phyloP scores from a whole-genome alignment of 2,329 filamentous ascomycete species.

The Monosporascus cannonballus region DNA sequence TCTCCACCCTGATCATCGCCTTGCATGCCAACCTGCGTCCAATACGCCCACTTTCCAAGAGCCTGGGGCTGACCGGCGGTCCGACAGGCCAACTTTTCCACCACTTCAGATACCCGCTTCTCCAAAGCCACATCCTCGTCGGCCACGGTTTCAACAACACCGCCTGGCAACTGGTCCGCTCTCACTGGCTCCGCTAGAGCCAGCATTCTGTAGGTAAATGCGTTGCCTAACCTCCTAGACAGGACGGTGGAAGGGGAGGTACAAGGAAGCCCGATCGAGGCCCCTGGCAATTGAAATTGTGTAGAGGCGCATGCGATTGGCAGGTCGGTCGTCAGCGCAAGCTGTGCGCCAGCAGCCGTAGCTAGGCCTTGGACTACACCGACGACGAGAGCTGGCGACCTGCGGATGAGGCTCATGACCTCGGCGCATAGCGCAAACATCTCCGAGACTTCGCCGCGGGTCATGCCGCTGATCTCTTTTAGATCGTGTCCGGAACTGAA shows the following conservation, averaged over 20 bases:
- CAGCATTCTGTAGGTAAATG: conserved; percentile 23
- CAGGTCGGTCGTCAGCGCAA: conserved; percentile 26
- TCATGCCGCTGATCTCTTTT: conserved; percentile 15
- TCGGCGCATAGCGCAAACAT: conserved; percentile 25
- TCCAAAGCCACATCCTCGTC: conserved; percentile 14
- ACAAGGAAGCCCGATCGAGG: conserved; percentile 25
- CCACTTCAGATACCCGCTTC: conserved; percentile 18
- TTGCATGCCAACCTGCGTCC: conserved; percentile 23
- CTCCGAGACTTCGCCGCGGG: conserved; percentile 5
- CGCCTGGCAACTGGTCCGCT: conserved; percentile 16
- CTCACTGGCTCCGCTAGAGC: conserved; percentile 22
- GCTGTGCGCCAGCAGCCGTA: conserved; percentile 27
- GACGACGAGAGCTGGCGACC: conserved; percentile 24
- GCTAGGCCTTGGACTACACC: conserved; percentile 26
- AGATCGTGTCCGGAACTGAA: conserved; percentile 29
- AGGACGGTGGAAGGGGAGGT: conserved; percentile 24
- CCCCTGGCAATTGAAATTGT: conserved; percentile 23
- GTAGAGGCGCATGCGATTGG: conserved; percentile 17
- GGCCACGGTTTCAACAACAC: conserved; percentile 20
- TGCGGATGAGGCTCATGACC: conserved; percentile 26
- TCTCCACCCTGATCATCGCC: too few species aligned
- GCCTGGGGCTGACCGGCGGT: conserved; percentile 24
- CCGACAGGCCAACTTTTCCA: conserved; percentile 12
- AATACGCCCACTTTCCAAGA: conserved; percentile 30
- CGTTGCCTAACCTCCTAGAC: conserved; percentile 17